A percentile compares a stretch with the other conserved stretches of the same genome.
Evolutionary conservation across 1,284 basidiomycete species (phyloP).

Genomic region (Ganoderma multipileum): DNA sequence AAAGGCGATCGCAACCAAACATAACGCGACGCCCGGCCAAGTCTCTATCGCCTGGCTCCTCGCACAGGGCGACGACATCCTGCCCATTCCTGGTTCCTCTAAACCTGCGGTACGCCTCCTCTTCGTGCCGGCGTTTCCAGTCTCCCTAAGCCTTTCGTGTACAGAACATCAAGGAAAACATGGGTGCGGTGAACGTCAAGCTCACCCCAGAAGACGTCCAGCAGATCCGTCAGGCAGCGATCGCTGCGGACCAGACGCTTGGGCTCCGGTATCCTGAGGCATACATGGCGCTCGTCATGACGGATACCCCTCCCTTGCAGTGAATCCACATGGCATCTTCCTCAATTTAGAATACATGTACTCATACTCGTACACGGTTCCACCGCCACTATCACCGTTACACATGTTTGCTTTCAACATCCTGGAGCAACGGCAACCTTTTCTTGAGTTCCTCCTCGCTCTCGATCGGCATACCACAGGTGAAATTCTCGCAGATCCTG

Average conservation of each 20-base stretch:
- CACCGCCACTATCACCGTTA: not conserved
- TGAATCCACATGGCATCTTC: too few species aligned
- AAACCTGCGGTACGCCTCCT: constrained; percentile 26
- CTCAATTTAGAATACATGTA: not conserved
- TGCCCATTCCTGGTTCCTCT: constrained; percentile 46
- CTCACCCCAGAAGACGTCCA: constrained; percentile 43
- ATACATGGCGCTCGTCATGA: constrained; percentile 26
- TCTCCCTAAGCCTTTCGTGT: constrained; percentile 34
- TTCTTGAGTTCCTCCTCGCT: constrained; percentile 31
- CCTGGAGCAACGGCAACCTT: constrained; percentile 6
- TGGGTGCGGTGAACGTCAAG: constrained; percentile 40
- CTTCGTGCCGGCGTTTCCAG: not conserved
- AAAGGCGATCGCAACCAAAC: constrained; percentile 39
- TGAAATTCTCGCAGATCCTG: constrained; percentile 38
- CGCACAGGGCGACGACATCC: constrained; percentile 44
- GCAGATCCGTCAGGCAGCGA: constrained; percentile 41
- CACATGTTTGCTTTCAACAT: not conserved
- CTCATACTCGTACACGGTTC: not conserved
- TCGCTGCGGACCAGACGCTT: constrained; percentile 35
- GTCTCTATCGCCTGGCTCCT: constrained; percentile 52
- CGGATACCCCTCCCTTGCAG: constrained; percentile 29
- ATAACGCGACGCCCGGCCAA: constrained; percentile 47
- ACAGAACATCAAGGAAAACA: constrained; percentile 54
- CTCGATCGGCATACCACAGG: constrained; percentile 38
- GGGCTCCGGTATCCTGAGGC: constrained; percentile 32